Base-by-base conservation (phyloP, 257 asterid genomes). In the Gentiana dahurica region DNA sequence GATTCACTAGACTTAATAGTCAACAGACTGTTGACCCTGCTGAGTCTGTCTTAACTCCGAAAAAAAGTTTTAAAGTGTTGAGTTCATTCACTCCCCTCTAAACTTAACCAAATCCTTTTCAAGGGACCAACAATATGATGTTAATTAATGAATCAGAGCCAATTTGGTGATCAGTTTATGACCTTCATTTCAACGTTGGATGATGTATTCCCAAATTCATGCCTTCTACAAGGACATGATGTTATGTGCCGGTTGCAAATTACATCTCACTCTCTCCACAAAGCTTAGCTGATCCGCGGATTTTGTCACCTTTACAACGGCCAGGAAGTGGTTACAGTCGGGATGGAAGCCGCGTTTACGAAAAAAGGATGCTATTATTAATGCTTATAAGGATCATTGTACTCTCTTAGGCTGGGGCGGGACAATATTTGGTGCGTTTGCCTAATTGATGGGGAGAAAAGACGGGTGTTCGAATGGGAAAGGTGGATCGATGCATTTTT, bases 281-380 rank as follows among this genome's bases (percentile, higher is more conserved):
- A 89, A 68, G 86, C 97, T 1, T 86, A 89, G 53, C 70, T 86
- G 12, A 86, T 89, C 72, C 92, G 97, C 11, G 98, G 98, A 2
- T 91, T 91, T 63, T 91, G 98, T 72, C 97, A 91, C 50, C 85
- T 91, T 0, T 91, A 91, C 78, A 97, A 91, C 61, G 98, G 98
- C 3, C 97, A 91, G 65, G 98, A 91, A 49, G 98, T 97, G 3
- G 98, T 91, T 0, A 74, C 77, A n/a, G 78, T 85, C 1, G 98
- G 98, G 0, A 89, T 89, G 97, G 97, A 86, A 53, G 84, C 97
- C 1, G 97, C 95, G 12, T 86, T 89, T 53, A 89, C 79, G 0
- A 73, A 43, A 3, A 3, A 81, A 81, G 72, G 95, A 86, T 36
- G 75, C 84, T 68, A 83, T 86, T 45, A 86, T 86, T 63, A 86